phyloP scores from a whole-genome alignment of 257 asterid genomes.

The Nicotiana tomentosiformis region DNA sequence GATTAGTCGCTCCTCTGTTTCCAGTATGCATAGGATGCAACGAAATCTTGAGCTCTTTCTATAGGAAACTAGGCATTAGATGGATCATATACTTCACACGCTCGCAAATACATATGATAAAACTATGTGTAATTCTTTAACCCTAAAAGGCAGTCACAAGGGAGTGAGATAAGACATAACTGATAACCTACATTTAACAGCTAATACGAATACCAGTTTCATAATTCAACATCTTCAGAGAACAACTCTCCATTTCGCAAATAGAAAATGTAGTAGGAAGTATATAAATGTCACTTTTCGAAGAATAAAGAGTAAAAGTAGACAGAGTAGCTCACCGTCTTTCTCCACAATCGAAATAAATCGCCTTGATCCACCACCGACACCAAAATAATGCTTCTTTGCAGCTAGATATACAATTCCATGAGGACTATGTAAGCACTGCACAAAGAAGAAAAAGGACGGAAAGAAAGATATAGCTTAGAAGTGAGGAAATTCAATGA shows the following conservation, averaged over 20 bases:
- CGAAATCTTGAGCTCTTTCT: neutral
- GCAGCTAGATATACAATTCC: slow-evolving; percentile 96
- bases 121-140: neutral
- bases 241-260: neutral
- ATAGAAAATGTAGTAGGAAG: neutral
- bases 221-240: neutral
- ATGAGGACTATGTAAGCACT: slow-evolving; percentile 53
- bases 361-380: slow-evolving; percentile 92
- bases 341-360: slow-evolving; percentile 73
- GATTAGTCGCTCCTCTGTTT: neutral
- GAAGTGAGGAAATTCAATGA: neutral
- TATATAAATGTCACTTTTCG: neutral
- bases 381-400: slow-evolving; percentile 92
- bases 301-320: neutral
- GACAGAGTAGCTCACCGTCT: slow-evolving; percentile 44
- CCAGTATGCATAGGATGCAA: neutral
- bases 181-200: neutral
- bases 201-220: neutral
- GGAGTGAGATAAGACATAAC: neutral
- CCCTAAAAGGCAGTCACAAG: neutral
- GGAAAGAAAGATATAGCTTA: slow-evolving; percentile 6
- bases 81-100: neutral
- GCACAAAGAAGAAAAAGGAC: slow-evolving; percentile 11
- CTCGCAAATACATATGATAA: neutral
- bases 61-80: neutral